A percentile compares a stretch with the other conserved stretches of the same genome.
Evolutionary conservation across 495 filamentous ascomycete species (phyloP).

Genomic region (Barbatosphaeria neglecta): DNA sequence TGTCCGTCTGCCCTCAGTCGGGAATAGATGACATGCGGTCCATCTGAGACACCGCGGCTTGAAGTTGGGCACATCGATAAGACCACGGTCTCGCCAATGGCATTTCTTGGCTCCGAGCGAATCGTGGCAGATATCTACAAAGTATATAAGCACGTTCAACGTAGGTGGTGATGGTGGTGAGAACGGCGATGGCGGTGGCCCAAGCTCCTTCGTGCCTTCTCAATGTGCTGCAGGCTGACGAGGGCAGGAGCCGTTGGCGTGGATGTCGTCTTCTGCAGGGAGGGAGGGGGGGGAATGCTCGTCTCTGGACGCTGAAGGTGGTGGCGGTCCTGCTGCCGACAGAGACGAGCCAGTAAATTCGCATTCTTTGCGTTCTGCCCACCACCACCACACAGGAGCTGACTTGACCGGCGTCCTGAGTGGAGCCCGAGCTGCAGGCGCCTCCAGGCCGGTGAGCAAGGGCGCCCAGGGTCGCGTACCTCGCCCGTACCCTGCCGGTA

Average conservation of each 20-base stretch:
- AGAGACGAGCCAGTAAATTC: background rate
- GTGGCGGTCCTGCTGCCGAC: background rate
- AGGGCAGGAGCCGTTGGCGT: background rate
- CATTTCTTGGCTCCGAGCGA: too few species aligned
- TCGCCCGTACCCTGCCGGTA: background rate
- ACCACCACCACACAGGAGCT: background rate
- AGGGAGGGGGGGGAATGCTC: background rate
- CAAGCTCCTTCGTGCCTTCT: background rate
- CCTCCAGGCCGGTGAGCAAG: background rate
- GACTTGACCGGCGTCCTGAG: background rate
- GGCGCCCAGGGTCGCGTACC: background rate
- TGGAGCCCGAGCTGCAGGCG: background rate
- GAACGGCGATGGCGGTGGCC: too few species aligned
- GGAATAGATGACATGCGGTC: too few species aligned
- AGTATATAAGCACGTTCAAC: too few species aligned
- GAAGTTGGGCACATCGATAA: too few species aligned
- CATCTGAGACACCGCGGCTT: too few species aligned
- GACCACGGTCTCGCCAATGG: too few species aligned
- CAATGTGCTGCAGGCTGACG: background rate
- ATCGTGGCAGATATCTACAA: too few species aligned
- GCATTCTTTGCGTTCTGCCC: background rate
- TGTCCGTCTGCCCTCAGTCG: too few species aligned
- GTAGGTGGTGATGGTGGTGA: too few species aligned
- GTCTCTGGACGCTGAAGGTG: background rate
- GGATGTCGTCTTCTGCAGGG: background rate